A percentile compares a stretch with the other conserved stretches of the same genome.
Conservation (phyloP, 1,284 basidiomycete genomes). For the Tremellales sp. region DNA sequence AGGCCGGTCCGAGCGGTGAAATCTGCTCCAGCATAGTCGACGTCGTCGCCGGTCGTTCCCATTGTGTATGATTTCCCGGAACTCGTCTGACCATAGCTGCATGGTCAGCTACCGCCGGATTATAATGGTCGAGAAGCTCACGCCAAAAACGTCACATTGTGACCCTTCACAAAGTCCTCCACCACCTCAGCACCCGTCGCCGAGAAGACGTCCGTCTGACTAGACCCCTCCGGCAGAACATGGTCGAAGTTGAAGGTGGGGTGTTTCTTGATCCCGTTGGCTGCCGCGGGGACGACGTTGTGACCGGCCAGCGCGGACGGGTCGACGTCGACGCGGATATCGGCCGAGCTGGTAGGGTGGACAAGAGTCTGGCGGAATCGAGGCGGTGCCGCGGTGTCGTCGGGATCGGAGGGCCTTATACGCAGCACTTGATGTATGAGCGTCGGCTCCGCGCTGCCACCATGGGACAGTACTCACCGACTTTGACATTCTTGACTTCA, state of each 20-base stretch:
- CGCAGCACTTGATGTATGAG: conserved; percentile 64
- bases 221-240: conserved; percentile 76
- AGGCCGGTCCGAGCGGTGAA: conserved; percentile 60
- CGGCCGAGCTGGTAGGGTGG: conserved; percentile 62
- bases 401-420: conserved; percentile 85
- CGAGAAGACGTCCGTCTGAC: conserved; percentile 79
- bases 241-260: conserved; percentile 91
- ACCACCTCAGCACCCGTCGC: conserved; percentile 79
- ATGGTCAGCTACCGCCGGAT: conserved; percentile 4
- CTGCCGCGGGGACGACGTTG: conserved; percentile 55
- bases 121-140: conserved; percentile 46
- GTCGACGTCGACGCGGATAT: conserved; percentile 66
- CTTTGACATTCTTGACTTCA: conserved; percentile 38
- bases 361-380: conserved; percentile 89
- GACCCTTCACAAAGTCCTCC: conserved; percentile 87
- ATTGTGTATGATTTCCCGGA: conserved; percentile 97
- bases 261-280: conserved; percentile 62
- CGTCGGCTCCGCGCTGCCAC: no score
- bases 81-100: conserved; percentile 81
- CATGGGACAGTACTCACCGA: conserved; percentile 37
- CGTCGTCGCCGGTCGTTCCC: conserved; percentile 74
- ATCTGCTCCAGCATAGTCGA: conserved; percentile 69
- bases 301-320: conserved; percentile 52
- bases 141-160: conserved; percentile 95
- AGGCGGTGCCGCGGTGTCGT: conserved; percentile 77